Conservation (phyloP, 2,329 filamentous ascomycete species). For the Aspergillus ruber region DNA sequence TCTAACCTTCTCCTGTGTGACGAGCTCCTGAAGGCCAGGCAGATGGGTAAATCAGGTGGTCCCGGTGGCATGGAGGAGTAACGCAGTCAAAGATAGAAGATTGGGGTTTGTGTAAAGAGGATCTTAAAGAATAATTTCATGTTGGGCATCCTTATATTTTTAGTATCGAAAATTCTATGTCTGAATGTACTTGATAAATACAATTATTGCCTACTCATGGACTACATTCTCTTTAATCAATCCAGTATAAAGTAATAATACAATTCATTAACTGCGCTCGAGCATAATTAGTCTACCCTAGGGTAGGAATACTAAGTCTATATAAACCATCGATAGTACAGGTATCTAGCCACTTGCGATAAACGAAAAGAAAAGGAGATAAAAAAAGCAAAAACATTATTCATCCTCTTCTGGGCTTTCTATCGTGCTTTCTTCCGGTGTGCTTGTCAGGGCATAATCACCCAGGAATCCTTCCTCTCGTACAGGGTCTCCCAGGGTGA, state of each 20-base stretch:
- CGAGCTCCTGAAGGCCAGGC: conserved; percentile 92
- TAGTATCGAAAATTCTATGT: conserved; percentile 9
- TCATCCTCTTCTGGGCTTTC: conserved; percentile 14
- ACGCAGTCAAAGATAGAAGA: conserved; percentile 18
- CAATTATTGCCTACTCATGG: background rate
- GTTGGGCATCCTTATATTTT: conserved; percentile 4
- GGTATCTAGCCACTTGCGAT: background rate
- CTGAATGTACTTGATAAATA: conserved; percentile 14
- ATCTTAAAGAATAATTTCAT: conserved; percentile 11
- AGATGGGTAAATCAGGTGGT: conserved; percentile 62
- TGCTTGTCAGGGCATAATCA: conserved; percentile 50
- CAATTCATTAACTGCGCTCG: background rate
- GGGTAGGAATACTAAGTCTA: background rate
- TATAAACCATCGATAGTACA: conserved; percentile 1
- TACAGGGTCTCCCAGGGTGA: conserved; percentile 61
- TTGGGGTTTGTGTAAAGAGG: conserved; percentile 14
- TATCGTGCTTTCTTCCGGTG: conserved; percentile 21
- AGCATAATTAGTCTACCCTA: background rate
- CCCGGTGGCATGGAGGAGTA: conserved; percentile 40
- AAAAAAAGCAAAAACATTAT: background rate
- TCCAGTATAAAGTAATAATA: background rate
- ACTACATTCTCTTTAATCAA: background rate
- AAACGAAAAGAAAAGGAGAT: background rate
- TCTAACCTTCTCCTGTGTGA: conserved; percentile 93
- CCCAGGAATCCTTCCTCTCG: conserved; percentile 69